Conservation (phyloP, 2,329 filamentous ascomycete species). For the Verticillium klebahnii region DNA sequence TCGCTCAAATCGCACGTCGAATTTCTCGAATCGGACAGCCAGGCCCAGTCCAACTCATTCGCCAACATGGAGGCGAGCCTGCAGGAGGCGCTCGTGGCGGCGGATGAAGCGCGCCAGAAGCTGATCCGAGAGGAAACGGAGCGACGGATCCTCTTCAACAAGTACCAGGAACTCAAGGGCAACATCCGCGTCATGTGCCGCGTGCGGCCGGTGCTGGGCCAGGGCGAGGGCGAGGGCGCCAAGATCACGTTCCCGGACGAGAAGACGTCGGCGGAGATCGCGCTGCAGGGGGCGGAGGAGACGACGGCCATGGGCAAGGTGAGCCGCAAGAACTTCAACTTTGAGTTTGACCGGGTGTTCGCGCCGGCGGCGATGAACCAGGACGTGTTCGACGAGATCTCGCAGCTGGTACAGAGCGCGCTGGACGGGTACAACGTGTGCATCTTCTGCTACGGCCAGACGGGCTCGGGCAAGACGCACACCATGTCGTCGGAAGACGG, state of each 20-base stretch:
- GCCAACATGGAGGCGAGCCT: slow-evolving; percentile 75
- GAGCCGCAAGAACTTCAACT: slow-evolving; percentile 74
- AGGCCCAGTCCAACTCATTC: slow-evolving; percentile 84
- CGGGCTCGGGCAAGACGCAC: slow-evolving; percentile 91
- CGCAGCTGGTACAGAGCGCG: slow-evolving; percentile 92
- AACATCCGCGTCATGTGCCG: slow-evolving; percentile 98
- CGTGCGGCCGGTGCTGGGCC: slow-evolving; percentile 69
- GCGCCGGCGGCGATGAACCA: slow-evolving; percentile 70
- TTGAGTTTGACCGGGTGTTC: slow-evolving; percentile 93
- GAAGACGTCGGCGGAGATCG: slow-evolving; percentile 83
- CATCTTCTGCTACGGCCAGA: slow-evolving; percentile 98
- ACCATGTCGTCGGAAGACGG: slow-evolving; percentile 91
- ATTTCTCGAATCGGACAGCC: slow-evolving; percentile 84
- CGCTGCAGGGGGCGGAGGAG: slow-evolving; percentile 77
- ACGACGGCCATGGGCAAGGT: slow-evolving; percentile 73
- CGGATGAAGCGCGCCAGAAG: slow-evolving; percentile 70
- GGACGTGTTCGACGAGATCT: slow-evolving; percentile 93
- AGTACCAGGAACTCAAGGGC: slow-evolving; percentile 94
- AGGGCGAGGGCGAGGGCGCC: slow-evolving; percentile 60
- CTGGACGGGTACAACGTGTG: slow-evolving; percentile 98
- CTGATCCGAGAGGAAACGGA: slow-evolving; percentile 88
- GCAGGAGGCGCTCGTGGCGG: slow-evolving; percentile 68
- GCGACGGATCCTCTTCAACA: slow-evolving; percentile 89
- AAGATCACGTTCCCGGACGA: slow-evolving; percentile 76
- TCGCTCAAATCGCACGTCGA: slow-evolving; percentile 78